Evolutionary conservation across 1,139 yeast species (phyloP), one percentile per base, ranked within the genome.

Genomic region (Yamadazyma kanchanaburiensis): DNA sequence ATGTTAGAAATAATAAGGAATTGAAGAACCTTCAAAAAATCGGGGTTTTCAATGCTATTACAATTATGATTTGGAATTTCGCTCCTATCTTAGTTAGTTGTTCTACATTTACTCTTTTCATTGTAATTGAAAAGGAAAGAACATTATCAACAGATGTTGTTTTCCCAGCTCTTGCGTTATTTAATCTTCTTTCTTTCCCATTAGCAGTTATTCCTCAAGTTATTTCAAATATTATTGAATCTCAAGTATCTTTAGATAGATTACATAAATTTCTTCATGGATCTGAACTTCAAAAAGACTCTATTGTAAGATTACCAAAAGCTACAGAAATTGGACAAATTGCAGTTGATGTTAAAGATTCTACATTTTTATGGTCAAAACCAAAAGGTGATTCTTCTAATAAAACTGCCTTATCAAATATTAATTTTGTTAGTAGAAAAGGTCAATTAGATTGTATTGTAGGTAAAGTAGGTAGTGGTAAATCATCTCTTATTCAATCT

Each of bases 51-150:
- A 74, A 76, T 51, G 94, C 96, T 1, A 54, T 78, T 31, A 73
- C 85, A 23, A 74, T 72, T 40, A 86, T 88, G 55, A 76, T 88
- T 34, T 91, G 94, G 80, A 80, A 77, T 37, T 73, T 87, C 46
- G 87, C 96, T 22, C 97, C 98, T 20, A 85, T 85, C 53, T 64
- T 91, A 43, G 98, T 91, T 19, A 83, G 95, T 30, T 85, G 95
- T 59, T 75, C 87, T 3, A 91, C 97, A 1, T 91, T 94, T 67
- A 95, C 87, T 3, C 70, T 83, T 11, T 91, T 84, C 51, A 84
- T 88, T 10, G 59, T 68, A 35, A 64, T 77, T 25, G 77, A 80
- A 43, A 66, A 65, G 33, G 73, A 75, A 35, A 67, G 56, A 34
- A 87, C 95, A 25, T 72, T 91, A 49, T 74, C 94, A 2, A 87